A percentile compares a stretch with the other conserved stretches of the same genome.
These are phyloP conservation scores for Melanomma pulvis-pyrius DNA, from an alignment of 495 filamentous ascomycete genomes.

Conservation along the genomic window DNA sequence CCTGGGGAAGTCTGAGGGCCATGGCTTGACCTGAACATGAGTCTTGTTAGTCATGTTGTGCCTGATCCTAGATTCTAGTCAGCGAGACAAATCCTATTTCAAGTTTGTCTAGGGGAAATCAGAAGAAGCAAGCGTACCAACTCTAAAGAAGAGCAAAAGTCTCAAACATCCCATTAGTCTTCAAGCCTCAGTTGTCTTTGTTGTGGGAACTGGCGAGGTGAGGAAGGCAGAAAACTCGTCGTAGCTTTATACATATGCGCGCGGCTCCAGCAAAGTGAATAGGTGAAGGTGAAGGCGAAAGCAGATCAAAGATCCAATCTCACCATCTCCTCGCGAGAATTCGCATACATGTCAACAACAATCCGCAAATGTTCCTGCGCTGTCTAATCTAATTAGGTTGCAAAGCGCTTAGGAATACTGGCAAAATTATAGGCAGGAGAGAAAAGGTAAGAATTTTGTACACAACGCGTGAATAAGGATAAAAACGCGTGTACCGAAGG, in stretches of 20 bases:
- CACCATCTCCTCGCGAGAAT: neutral
- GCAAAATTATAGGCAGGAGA: neutral
- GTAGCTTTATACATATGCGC: no score
- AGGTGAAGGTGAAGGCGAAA: neutral
- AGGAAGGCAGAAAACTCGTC: no score
- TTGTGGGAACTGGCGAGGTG: no score
- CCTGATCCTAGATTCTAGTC: neutral
- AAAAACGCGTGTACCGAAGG: no score
- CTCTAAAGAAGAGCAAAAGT: neutral
- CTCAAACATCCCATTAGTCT: no score
- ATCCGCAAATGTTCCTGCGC: neutral
- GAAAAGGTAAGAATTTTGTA: neutral
- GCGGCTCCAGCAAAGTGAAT: neutral
- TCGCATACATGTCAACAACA: neutral
- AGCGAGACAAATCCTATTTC: no score
- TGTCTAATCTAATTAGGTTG: neutral
- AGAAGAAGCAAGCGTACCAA: no score
- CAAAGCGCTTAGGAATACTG: neutral
- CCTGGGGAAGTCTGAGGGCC: neutral
- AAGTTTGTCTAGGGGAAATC: no score
- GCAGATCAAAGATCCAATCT: slow-evolving; percentile 8
- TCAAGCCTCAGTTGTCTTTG: no score
- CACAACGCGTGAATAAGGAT: neutral
- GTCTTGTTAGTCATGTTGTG: neutral
- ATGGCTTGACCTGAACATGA: neutral